Conservation (phyloP, 352 stramenopile species). For the Phytopythium helicoides region DNA sequence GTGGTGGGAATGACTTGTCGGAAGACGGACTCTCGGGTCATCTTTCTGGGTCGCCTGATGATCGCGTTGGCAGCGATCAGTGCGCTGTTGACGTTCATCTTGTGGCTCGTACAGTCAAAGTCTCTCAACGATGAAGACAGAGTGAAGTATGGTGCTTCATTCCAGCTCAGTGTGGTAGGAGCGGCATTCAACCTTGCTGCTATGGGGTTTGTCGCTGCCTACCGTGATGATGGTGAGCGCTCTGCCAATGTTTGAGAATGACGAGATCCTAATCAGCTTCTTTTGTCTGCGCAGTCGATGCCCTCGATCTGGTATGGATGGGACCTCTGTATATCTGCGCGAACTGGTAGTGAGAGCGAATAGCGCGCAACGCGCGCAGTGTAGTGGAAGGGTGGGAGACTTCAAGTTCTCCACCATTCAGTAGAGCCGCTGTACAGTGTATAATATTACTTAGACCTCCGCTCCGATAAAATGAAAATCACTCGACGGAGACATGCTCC, state of each 20-base stretch:
- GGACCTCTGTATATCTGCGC: not conserved
- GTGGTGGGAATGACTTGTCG: conserved; percentile 61
- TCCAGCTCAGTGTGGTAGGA: conserved; percentile 46
- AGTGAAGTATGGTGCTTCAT: conserved; percentile 47
- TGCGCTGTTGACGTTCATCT: conserved; percentile 48
- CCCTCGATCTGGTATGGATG: not conserved
- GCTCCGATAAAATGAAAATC: too few species aligned
- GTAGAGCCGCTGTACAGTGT: too few species aligned
- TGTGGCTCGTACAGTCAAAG: conserved; percentile 51
- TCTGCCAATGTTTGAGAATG: too few species aligned
- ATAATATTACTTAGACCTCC: too few species aligned
- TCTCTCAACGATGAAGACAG: conserved; percentile 53
- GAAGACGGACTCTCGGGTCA: conserved; percentile 60
- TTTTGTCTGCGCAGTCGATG: not conserved
- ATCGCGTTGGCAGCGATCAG: conserved; percentile 34
- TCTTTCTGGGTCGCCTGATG: conserved; percentile 39
- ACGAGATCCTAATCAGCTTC: not conserved
- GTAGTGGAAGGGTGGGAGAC: too few species aligned
- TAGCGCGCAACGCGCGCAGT: not conserved
- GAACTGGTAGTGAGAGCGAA: not conserved
- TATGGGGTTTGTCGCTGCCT: conserved; percentile 18
- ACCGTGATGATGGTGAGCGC: conserved; percentile 2
- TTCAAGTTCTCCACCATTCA: too few species aligned
- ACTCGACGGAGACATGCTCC: too few species aligned
- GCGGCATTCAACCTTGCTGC: conserved; percentile 43